Evolutionary conservation across 371 early-diverging fungal genomes (phyloP).

Genomic region (Syncephalastrum contaminatum): DNA sequence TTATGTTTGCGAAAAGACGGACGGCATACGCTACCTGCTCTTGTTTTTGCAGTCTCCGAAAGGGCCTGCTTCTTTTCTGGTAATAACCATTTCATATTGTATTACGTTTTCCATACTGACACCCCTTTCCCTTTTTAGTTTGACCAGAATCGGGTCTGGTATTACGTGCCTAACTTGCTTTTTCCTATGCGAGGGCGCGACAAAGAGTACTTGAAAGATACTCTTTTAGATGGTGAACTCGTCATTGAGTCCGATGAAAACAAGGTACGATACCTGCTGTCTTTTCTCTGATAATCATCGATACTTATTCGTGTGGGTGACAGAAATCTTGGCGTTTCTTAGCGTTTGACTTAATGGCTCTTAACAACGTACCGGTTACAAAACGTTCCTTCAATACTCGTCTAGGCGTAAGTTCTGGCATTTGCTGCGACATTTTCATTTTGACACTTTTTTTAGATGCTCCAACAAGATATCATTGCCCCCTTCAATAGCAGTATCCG

Average conservation of each 20-base stretch:
- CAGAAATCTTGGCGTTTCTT: slow-evolving; percentile 65
- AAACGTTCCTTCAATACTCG: slow-evolving; percentile 65
- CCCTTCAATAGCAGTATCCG: slow-evolving; percentile 45
- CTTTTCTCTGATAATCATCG: not conserved
- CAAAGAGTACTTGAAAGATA: slow-evolving; percentile 64
- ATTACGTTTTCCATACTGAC: not conserved
- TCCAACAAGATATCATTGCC: slow-evolving; percentile 65
- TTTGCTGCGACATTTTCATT: not conserved
- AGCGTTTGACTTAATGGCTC: slow-evolving; percentile 68
- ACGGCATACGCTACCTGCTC: slow-evolving; percentile 80
- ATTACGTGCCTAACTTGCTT: slow-evolving; percentile 63
- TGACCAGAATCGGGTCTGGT: slow-evolving; percentile 67
- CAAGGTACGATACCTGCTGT: slow-evolving; percentile 3
- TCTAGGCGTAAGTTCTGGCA: slow-evolving; percentile 57
- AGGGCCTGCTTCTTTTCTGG: slow-evolving; percentile 66
- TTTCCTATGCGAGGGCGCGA: slow-evolving; percentile 56
- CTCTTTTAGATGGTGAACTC: slow-evolving; percentile 80
- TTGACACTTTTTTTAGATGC: slow-evolving; percentile 36
- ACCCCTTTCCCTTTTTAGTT: slow-evolving; percentile 39
- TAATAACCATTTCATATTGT: slow-evolving; percentile 24
- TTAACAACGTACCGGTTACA: slow-evolving; percentile 55
- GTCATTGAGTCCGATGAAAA: slow-evolving; percentile 45
- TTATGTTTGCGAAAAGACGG: slow-evolving; percentile 90
- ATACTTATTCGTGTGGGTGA: not conserved
- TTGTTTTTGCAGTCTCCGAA: slow-evolving; percentile 55